These are phyloP conservation scores for Allium fistulosum DNA, from an alignment of 106 monocot genomes.

Conservation along the genomic window DNA sequence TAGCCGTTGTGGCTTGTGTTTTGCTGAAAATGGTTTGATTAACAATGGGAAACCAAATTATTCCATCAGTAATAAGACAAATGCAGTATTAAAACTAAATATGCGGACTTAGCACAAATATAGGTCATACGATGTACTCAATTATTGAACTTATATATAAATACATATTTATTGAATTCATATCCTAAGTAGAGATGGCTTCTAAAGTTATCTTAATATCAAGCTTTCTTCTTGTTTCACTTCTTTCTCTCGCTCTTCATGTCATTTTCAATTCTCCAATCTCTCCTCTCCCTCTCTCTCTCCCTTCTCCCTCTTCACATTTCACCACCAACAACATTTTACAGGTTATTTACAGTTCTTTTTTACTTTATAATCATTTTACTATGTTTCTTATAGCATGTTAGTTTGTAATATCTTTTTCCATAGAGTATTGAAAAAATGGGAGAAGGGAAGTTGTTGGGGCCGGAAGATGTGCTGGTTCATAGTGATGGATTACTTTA, in stretches of 20 bases:
- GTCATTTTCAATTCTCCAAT: constrained; percentile 42
- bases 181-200: no score
- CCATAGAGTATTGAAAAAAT: constrained; percentile 33
- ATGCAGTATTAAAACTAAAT: no score
- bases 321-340: constrained; percentile 2
- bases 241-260: constrained; percentile 24
- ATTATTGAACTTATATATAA: no score
- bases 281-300: constrained; percentile 30
- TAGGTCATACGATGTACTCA: no score
- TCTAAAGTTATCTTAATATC: background rate
- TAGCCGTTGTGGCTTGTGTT: no score
- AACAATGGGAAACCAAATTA: no score
- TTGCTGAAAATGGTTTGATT: no score
- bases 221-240: constrained; percentile 11
- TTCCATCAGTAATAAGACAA: no score
- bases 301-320: constrained; percentile 6
- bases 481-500: constrained; percentile 25
- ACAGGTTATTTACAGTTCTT: background rate
- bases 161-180: no score
- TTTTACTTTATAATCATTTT: no score
- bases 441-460: constrained; percentile 53
- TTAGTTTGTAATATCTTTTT: background rate
- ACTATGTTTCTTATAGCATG: background rate
- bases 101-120: no score
- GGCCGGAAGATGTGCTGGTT: constrained; percentile 45